A percentile compares a stretch with the other conserved stretches of the same genome.
Conservation (phyloP, 768 basidiomycete genomes). For the Tulasnella calospora region DNA sequence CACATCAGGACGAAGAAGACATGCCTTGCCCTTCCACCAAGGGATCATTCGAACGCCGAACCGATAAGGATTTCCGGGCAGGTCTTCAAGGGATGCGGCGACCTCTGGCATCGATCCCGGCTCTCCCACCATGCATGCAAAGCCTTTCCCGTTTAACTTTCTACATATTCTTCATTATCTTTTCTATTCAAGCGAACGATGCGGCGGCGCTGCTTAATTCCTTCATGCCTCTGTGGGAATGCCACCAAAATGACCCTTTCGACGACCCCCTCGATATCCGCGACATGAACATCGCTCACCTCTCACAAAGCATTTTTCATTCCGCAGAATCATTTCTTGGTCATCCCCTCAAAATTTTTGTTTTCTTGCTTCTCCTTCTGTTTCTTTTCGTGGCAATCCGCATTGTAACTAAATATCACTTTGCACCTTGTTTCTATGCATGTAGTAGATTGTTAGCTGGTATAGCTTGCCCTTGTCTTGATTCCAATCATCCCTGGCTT, state of each 20-base stretch:
- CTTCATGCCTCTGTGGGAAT: background rate
- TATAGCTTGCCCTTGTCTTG: background rate
- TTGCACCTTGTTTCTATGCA: background rate
- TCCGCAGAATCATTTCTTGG: conserved; percentile 3
- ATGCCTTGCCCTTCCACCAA: background rate
- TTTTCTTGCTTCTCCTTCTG: background rate
- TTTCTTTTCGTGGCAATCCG: conserved; percentile 1
- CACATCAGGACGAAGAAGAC: background rate
- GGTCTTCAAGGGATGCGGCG: background rate
- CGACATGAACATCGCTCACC: background rate
- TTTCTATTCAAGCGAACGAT: conserved; percentile 7
- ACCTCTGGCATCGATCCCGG: background rate
- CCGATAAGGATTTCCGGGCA: background rate
- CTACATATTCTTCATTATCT: conserved; percentile 8
- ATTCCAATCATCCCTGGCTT: background rate
- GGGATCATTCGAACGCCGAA: background rate
- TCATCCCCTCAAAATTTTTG: background rate
- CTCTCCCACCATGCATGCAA: background rate
- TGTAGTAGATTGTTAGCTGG: conserved; percentile 8
- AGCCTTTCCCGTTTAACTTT: background rate
- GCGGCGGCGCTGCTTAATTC: conserved; percentile 11
- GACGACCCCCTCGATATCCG: background rate
- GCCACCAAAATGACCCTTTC: background rate
- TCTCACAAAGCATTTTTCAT: background rate
- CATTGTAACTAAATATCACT: conserved; percentile 8